Base-by-base conservation (phyloP, 2,329 filamentous ascomycete genomes). In the Pyricularia pennisetigena region DNA sequence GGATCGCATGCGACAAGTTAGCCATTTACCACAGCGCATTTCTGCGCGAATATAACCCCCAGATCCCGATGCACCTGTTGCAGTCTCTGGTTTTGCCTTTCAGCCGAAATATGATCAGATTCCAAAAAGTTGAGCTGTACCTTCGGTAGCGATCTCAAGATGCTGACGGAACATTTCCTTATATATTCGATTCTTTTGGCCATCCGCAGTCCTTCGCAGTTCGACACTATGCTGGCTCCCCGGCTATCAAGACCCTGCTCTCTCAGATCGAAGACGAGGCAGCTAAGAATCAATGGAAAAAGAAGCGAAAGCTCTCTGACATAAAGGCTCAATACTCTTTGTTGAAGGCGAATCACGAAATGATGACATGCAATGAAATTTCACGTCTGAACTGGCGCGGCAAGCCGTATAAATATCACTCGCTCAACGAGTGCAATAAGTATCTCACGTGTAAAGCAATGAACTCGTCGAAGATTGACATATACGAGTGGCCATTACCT, bases 401-500 rank as follows among this genome's bases (percentile, higher is more conserved):
- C 16, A 23, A n/a, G 14, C 29, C 10, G 1, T 69, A 71, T 41
- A 24, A 5, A 4, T 23, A 3, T n/a, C 61, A 66, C 24, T 32
- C 23, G 16, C n/a, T n/a, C n/a, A 1, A 2, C 20, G 41, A 1
- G 0, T 85, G 82, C 68, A 1, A 3, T 0, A 79, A 77, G 67
- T 87, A 83, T 70, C 1, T 7, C 10, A 2, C 0, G 69, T 76
- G 0, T 63, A 71, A 3, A 6, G 6, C 0, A 1, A 83, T 84
- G 0, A 63, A 76, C 0, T 1, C 3, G 0, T 68, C 89, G 0
- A 49, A 30, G 0, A 87, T 90, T 7, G 0, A 61, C 0, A 72
- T 85, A 10, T 78, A 86, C 70, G 86, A 89, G 72, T 88, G 85
- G 85, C 86, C 86, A 0, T 75, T 89, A 0, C 81, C 85, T 0